These are phyloP conservation scores for Tripidium arundinaceum DNA, from an alignment of 202 grass and related monocot genomes.

Conservation along the genomic window DNA sequence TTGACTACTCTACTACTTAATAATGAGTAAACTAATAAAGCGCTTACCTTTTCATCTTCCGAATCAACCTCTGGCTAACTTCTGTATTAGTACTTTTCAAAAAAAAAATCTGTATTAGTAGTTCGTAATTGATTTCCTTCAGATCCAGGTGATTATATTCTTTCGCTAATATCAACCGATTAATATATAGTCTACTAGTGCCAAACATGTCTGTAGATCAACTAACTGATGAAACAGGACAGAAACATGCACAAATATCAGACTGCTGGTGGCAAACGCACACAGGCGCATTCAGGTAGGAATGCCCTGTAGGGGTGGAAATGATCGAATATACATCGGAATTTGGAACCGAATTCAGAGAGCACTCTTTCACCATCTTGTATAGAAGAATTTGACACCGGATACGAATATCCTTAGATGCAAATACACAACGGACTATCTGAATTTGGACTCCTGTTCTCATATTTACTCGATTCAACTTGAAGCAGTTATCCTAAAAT, in stretches of 20 bases:
- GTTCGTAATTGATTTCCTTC: too few species aligned
- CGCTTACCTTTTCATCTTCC: neutral
- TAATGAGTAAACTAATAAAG: neutral
- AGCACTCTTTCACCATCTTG: neutral
- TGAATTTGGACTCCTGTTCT: neutral
- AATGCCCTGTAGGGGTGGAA: neutral
- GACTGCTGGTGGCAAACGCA: neutral
- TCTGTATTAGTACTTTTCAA: neutral
- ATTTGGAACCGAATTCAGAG: neutral
- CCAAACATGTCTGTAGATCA: neutral
- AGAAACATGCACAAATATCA: neutral
- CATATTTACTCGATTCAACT: neutral
- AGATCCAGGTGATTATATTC: too few species aligned
- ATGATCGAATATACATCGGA: neutral
- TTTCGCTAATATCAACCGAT: neutral
- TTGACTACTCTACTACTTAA: too few species aligned
- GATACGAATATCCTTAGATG: neutral
- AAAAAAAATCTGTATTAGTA: too few species aligned
- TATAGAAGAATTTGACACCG: neutral
- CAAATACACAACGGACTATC: neutral
- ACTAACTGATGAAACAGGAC: neutral
- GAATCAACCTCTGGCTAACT: neutral
- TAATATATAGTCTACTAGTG: neutral
- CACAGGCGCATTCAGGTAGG: neutral
- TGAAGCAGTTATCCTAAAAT: neutral